These are phyloP conservation scores for Plenodomus lindquistii DNA, from an alignment of 2,329 filamentous ascomycete genomes.

Conservation along the genomic window DNA sequence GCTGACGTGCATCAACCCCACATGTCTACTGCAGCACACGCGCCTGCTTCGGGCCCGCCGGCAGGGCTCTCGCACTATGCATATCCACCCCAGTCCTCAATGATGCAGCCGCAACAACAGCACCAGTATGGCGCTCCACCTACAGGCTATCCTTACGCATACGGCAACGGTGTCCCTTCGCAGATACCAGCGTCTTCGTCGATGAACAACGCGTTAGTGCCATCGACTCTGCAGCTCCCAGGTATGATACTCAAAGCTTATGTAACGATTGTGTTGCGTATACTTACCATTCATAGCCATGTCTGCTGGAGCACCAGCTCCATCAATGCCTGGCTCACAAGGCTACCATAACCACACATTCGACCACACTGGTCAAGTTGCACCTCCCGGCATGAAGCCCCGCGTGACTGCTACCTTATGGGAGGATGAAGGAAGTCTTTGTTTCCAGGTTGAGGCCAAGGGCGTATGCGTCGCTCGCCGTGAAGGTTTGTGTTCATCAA, in stretches of 20 bases:
- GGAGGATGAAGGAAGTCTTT: constrained; percentile 97
- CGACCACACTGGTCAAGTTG: constrained; percentile 89
- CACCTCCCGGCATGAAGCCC: constrained; percentile 93
- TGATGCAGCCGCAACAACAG: constrained; percentile 67
- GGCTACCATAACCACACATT: constrained; percentile 58
- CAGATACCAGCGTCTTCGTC: constrained; percentile 70
- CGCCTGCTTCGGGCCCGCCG: constrained; percentile 77
- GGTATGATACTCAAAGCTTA: constrained; percentile 47
- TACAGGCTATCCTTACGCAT: constrained; percentile 65
- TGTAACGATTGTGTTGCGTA: background rate
- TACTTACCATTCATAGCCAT: constrained; percentile 32
- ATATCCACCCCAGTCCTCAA: constrained; percentile 69
- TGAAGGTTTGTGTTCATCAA: constrained; percentile 65
- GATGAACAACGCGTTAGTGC: constrained; percentile 67
- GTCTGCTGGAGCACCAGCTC: constrained; percentile 36
- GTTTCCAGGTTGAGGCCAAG: constrained; percentile 95
- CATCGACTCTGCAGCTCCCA: constrained; percentile 70
- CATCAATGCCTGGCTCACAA: constrained; percentile 34
- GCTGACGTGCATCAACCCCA: constrained; percentile 82
- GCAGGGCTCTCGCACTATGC: constrained; percentile 74
- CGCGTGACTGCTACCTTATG: constrained; percentile 94
- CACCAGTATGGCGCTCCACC: constrained; percentile 67
- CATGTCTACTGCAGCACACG: constrained; percentile 76
- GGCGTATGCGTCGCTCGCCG: constrained; percentile 93
- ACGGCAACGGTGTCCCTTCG: constrained; percentile 76